These are phyloP conservation scores for Oenanthe sinensis DNA, from an alignment of 129 eudicot species.

Conservation along the genomic window DNA sequence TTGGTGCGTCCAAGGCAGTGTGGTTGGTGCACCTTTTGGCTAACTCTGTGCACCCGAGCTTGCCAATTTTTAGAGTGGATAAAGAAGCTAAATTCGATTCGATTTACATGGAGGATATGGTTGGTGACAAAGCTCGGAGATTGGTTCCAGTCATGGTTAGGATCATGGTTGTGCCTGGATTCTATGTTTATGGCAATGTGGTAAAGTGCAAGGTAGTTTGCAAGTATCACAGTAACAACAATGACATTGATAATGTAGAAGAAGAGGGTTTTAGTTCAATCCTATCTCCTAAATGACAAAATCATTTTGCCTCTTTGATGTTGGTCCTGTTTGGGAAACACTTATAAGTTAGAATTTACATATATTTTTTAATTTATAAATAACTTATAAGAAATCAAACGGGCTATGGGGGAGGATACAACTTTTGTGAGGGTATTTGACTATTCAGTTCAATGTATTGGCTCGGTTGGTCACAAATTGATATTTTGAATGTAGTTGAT, in stretches of 20 bases:
- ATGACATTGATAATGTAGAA: conserved; percentile 10
- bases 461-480: too few relatives aligned
- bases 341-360: too few relatives aligned
- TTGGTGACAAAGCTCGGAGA: conserved; percentile 58
- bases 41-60: conserved; percentile 75
- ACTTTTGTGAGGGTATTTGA: neutral
- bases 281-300: conserved; percentile 23
- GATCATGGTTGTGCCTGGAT: conserved; percentile 92
- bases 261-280: conserved; percentile 19
- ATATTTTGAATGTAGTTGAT: too few relatives aligned
- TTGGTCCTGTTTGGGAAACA: too few relatives aligned
- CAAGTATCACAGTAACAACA: conserved; percentile 44
- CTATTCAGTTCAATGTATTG: too few relatives aligned
- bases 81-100: conserved; percentile 58
- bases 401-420: too few relatives aligned
- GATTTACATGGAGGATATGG: conserved; percentile 93
- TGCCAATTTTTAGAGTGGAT: conserved; percentile 80
- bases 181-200: conserved; percentile 87
- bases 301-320: neutral
- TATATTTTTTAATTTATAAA: too few relatives aligned
- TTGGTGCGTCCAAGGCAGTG: conserved; percentile 72
- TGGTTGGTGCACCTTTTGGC: conserved; percentile 92
- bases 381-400: too few relatives aligned
- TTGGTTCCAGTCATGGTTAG: conserved; percentile 51
- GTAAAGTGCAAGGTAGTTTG: conserved; percentile 91